Conservation (phyloP, 2,329 filamentous ascomycete genomes). For the Curvularia sp. region DNA sequence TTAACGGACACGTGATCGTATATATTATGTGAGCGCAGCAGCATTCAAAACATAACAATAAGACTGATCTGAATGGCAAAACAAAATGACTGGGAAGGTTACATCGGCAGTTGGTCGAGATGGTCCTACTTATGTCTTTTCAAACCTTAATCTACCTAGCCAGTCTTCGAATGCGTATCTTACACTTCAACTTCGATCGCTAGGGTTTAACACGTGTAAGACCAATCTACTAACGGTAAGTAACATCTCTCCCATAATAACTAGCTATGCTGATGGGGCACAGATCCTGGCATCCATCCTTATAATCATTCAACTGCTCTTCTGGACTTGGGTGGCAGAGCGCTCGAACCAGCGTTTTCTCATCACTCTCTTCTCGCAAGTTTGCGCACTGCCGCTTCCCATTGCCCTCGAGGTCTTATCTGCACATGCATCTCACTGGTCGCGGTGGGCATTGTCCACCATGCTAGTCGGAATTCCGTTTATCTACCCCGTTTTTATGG, state of each 20-base stretch:
- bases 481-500: slow-evolving; percentile 55
- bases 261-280: background rate
- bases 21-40: no score
- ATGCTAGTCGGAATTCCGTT: slow-evolving; percentile 55
- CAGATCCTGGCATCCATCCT: slow-evolving; percentile 56
- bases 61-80: background rate
- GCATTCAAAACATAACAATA: background rate
- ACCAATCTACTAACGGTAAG: slow-evolving; percentile 50
- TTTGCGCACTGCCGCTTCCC: slow-evolving; percentile 52
- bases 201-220: slow-evolving; percentile 49
- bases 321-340: slow-evolving; percentile 60
- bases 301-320: slow-evolving; percentile 59
- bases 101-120: background rate
- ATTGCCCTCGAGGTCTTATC: slow-evolving; percentile 48
- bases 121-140: background rate
- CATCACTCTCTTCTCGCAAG: slow-evolving; percentile 51
- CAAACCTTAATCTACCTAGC: slow-evolving; percentile 30
- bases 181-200: slow-evolving; percentile 45
- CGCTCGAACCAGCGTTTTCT: slow-evolving; percentile 62
- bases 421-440: slow-evolving; percentile 46
- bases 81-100: no score
- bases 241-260: background rate
- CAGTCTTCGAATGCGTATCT: slow-evolving; percentile 45
- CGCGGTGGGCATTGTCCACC: slow-evolving; percentile 49
- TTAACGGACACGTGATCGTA: background rate